Evolutionary conservation across 768 basidiomycete species (phyloP), one percentile per base, ranked within the genome.

Genomic region (Termitomyces sp.): DNA sequence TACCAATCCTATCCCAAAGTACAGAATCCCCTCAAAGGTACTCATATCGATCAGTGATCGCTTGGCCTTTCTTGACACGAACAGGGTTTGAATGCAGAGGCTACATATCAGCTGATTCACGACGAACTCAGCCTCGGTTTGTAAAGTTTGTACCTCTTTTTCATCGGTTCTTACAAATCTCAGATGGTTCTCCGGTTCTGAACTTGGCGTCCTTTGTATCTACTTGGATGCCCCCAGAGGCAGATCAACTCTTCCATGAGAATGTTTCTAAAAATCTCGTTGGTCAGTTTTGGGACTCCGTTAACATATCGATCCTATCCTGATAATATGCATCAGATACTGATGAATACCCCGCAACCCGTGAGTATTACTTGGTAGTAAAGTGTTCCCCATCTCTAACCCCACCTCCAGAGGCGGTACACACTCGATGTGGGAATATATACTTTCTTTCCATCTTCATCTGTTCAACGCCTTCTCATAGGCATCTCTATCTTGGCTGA

Each of bases 191-290:
- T 5, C 79, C 85, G 5, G 68, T 80, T n/a, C 75, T 87, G 56
- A 89, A 88, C 65, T 66, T 88, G 25, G 85, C 86, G 0, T 83
- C 82, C 11, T 81, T 81, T 54, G 79, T 81, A 3, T 76, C 78
- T 63, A 88, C 86, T 4, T 85, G 80, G 79, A 85, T 84, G 81
- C 78, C 77, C 35, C 62, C 72, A 12, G 68, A 76, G 55, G 81
- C 76, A 14, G 72, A 79, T 58, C 77, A 78, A 56, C 73, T 87
- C 42, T 78, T 85, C 67, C 62, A 72, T 46, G 85, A 86, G 69
- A 87, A 88, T 63, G 75, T 85, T 54, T 75, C 73, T 59, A 87
- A 87, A 61, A 89, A 88, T 66, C 70, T 86, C 16, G 83, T 86
- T 35, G 79, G 77, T 71, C 56, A 40, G 54, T 54, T 27, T 51